Evolutionary conservation across 106 monocot species (phyloP).

Genomic region (Phalaenopsis equestris): DNA sequence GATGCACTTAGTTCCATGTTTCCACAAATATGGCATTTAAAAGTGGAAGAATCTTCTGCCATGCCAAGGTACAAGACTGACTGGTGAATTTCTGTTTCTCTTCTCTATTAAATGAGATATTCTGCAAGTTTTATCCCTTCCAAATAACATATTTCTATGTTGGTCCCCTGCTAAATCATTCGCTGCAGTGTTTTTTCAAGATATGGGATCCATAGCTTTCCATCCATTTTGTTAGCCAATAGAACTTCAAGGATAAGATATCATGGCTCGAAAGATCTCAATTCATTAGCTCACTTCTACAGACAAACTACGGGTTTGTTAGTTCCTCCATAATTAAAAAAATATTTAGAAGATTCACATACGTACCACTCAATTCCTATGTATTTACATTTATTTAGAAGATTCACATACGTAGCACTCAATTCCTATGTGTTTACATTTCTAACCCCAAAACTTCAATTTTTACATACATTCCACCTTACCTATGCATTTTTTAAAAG

Average conservation of each 20-base stretch:
- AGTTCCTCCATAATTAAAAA: background rate
- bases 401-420: no score
- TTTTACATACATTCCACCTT: no score
- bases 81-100: background rate
- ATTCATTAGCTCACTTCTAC: conserved; percentile 60
- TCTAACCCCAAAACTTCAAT: no score
- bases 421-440: no score
- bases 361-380: no score
- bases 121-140: background rate
- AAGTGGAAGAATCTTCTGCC: conserved; percentile 74
- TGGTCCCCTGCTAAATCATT: background rate
- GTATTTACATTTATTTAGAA: no score
- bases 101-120: background rate
- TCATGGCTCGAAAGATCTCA: conserved; percentile 56
- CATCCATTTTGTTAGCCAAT: conserved; percentile 59
- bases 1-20: conserved; percentile 76
- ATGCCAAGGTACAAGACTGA: conserved; percentile 47
- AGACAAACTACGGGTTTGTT: conserved; percentile 50
- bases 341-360: background rate
- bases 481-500: no score
- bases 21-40: conserved; percentile 65
- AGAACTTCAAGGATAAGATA: conserved; percentile 32
- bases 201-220: conserved; percentile 75
- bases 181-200: conserved; percentile 67
- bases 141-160: background rate